phyloP scores from a whole-genome alignment of 306 rosid genomes.

The Fragaria ananassa region DNA sequence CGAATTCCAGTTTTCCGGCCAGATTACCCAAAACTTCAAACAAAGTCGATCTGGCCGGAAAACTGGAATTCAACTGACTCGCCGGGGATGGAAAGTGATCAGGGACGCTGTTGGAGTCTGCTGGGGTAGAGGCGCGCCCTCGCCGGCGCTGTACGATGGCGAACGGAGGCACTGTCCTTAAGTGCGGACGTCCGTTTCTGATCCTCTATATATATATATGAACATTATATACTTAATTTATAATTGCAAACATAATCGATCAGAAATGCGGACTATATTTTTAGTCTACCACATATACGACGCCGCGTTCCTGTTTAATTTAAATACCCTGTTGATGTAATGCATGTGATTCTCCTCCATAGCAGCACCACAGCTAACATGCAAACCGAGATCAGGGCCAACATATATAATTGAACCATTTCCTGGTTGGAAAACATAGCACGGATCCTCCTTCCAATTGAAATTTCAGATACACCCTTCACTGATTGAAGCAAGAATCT shows the following conservation, averaged over 20 bases:
- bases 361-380: constrained; percentile 22
- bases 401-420: background rate
- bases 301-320: constrained; percentile 20
- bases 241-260: background rate
- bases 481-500: background rate
- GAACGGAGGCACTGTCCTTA: too few relatives aligned
- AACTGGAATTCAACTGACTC: too few relatives aligned
- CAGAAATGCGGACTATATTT: background rate
- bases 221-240: background rate
- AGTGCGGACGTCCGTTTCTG: too few relatives aligned
- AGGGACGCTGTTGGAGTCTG: too few relatives aligned
- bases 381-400: constrained; percentile 4
- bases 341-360: constrained; percentile 8
- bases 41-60: too few relatives aligned
- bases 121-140: too few relatives aligned
- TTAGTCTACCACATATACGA: background rate
- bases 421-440: background rate
- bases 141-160: too few relatives aligned
- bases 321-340: background rate
- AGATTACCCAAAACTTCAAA: too few relatives aligned
- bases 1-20: too few relatives aligned
- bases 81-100: too few relatives aligned
- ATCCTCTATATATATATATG: background rate
- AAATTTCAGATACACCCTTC: constrained; percentile 8
- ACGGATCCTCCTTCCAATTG: background rate